Conservation (phyloP, 2,329 filamentous ascomycete genomes). For the Colletotrichum tropicicola region DNA sequence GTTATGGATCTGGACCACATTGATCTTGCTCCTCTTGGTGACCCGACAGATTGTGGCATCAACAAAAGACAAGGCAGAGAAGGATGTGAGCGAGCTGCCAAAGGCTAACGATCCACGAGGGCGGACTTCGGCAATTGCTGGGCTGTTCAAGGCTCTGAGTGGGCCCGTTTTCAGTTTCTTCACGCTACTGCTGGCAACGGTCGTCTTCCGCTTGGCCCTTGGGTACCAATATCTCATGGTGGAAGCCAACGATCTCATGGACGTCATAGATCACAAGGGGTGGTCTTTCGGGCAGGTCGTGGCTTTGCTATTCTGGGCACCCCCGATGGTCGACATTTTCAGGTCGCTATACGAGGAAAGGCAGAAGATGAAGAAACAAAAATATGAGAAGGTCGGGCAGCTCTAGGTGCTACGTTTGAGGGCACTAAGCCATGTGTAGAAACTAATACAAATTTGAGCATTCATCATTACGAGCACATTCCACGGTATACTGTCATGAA, state of each 20-base stretch:
- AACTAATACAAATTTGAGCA: no score
- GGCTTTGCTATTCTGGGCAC: not conserved
- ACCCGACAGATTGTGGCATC: not conserved
- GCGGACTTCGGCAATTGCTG: not conserved
- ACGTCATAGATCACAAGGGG: not conserved
- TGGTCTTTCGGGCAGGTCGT: slow-evolving; percentile 1
- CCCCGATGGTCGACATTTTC: not conserved
- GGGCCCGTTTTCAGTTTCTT: not conserved
- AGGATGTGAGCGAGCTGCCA: not conserved
- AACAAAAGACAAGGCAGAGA: not conserved
- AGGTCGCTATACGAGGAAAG: not conserved
- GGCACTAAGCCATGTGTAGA: no score
- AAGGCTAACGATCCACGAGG: not conserved
- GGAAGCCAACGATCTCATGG: not conserved
- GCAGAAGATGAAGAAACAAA: not conserved
- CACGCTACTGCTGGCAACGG: not conserved
- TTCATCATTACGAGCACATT: no score
- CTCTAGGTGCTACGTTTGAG: no score
- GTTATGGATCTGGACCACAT: not conserved
- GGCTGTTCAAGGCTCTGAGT: not conserved
- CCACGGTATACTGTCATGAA: no score
- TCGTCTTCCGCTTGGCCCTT: not conserved
- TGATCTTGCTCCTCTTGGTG: not conserved
- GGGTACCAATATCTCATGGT: not conserved
- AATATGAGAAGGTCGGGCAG: not conserved